Evolutionary conservation across 768 basidiomycete species (phyloP).

Genomic region (Omphalotus guepiniiformis): DNA sequence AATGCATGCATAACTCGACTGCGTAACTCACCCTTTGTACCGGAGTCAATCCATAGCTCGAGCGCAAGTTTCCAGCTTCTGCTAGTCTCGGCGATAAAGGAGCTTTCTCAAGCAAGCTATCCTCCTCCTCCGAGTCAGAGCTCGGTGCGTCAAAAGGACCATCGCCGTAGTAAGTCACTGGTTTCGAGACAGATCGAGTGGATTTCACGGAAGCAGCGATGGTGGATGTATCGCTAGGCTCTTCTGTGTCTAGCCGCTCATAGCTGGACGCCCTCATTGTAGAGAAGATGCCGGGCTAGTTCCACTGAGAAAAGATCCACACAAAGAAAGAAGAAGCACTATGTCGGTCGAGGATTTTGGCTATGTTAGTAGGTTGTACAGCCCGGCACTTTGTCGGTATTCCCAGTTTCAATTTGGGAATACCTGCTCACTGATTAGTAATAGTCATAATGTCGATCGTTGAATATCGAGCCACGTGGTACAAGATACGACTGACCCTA

Average conservation of each 20-base stretch:
- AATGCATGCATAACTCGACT: background rate
- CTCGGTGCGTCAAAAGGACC: slow-evolving; percentile 54
- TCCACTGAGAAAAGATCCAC: too few relatives aligned
- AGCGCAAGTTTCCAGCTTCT: slow-evolving; percentile 15
- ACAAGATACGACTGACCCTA: too few relatives aligned
- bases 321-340: too few relatives aligned
- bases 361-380: too few relatives aligned
- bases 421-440: too few relatives aligned
- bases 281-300: too few relatives aligned
- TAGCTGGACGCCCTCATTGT: slow-evolving; percentile 7
- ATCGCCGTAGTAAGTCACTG: slow-evolving; percentile 43
- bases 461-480: too few relatives aligned
- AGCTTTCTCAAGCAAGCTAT: slow-evolving; percentile 32
- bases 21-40: background rate
- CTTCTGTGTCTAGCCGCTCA: slow-evolving; percentile 7
- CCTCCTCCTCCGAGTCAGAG: slow-evolving; percentile 48
- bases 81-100: slow-evolving; percentile 13
- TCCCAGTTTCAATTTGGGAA: too few relatives aligned
- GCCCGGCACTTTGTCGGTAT: too few relatives aligned
- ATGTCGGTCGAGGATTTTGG: too few relatives aligned
- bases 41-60: background rate
- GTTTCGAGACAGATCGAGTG: slow-evolving; percentile 2
- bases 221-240: slow-evolving; percentile 8
- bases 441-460: too few relatives aligned
- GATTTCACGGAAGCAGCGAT: slow-evolving; percentile 3